phyloP scores from a whole-genome alignment of 176 grass and related monocot species.

The Triticum aestivum region DNA sequence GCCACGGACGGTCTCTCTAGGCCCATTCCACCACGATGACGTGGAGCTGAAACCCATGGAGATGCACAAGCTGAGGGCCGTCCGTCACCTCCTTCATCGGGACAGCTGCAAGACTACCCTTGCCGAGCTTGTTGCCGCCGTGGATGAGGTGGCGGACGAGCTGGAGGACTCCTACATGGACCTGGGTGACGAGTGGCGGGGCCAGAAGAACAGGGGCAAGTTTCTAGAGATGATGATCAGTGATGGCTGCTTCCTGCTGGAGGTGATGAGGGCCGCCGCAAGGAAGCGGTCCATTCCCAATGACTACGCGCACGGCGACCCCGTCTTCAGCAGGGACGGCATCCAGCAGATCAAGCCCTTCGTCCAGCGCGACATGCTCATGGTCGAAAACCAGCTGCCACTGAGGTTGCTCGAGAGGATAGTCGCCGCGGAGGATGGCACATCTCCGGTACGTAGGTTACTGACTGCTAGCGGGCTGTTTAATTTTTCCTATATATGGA shows the following conservation, averaged over 20 bases:
- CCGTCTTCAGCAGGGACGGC: conserved; percentile 59
- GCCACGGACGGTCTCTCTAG: too few species aligned
- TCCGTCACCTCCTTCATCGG: conserved; percentile 45
- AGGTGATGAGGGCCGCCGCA: conserved; percentile 50
- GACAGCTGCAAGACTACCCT: background rate
- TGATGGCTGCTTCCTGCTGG: conserved; percentile 63
- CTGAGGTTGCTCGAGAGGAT: conserved; percentile 31
- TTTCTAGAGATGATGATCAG: too few species aligned
- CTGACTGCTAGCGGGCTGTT: too few species aligned
- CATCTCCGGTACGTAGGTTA: background rate
- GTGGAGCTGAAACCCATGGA: too few species aligned
- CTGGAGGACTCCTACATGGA: conserved; percentile 41
- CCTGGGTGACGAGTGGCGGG: conserved; percentile 32
- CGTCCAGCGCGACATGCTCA: conserved; percentile 56
- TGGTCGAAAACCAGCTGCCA: conserved; percentile 43
- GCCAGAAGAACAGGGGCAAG: background rate
- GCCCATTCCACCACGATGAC: too few species aligned
- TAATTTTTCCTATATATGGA: too few species aligned
- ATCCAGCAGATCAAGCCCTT: background rate
- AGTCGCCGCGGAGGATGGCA: background rate
- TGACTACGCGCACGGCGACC: conserved; percentile 43
- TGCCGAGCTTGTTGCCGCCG: background rate
- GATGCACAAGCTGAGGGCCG: conserved; percentile 42
- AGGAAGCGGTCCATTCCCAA: background rate
- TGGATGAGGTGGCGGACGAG: conserved; percentile 18